Base-by-base conservation (phyloP, 1,284 basidiomycete genomes). In the Ceratobasidium sp. region DNA sequence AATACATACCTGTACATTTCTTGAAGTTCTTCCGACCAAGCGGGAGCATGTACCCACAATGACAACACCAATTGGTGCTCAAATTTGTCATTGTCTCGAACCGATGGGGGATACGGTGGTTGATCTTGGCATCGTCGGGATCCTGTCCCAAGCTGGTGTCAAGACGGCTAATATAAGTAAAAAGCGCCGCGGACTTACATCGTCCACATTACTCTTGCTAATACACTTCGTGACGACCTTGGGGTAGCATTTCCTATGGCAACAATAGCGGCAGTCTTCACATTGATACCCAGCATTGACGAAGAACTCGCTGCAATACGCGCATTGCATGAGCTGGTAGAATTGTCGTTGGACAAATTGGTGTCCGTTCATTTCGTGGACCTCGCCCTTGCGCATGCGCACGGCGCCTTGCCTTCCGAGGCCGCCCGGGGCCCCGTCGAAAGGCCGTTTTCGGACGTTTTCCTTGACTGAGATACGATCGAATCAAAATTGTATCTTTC, bases 151-250 rank as follows among this genome's bases (percentile, higher is more conserved):
- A 29, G 47, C 31, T 44, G 67, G 54, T 11, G 53, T 71, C 59
- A 59, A 33, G 44, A 62, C 33, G 73, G 33, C 24, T 29, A 53
- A 77, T 24, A 45, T 27, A 53, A 60, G 62, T 64, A 60, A 33
- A 47, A 17, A 54, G 76, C 75, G 24, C 33, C n/a, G 8, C 54
- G 57, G 8, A 88, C 93, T 81, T 83, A 96, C 95, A 78, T 84
- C 81, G 76, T 96, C 97, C 67, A 92, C 91, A 81, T 94, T 96
- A 65, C 95, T 97, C 84, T 99, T 98, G 63, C 95, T 97, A 79
- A 99, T 98, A 87, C 98, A 99, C 84, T 99, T 99, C 5, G 97
- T 99, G 79, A 99, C 96, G 22, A 99, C 97, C 84, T 99, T 99
- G 80, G 97, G 95, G 82, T 97, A 95, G 83, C 98, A 99, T 83